Base-by-base conservation (phyloP, 495 filamentous ascomycete genomes). In the Aspergillus taichungensis region DNA sequence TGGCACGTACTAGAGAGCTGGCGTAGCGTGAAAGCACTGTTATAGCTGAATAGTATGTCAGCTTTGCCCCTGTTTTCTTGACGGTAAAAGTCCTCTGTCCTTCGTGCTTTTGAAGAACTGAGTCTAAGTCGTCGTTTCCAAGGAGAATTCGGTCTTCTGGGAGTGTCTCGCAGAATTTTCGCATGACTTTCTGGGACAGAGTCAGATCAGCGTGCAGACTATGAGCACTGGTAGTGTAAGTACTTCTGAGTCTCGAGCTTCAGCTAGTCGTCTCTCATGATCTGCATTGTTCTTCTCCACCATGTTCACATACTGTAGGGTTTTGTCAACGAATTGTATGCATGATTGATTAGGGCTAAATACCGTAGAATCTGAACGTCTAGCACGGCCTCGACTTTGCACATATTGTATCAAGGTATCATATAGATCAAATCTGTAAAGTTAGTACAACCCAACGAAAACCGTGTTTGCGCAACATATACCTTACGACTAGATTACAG, bases 391-490 rank as follows among this genome's bases (percentile, higher is more conserved):
- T 31, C 89, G 76, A 13, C 90, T 96, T 60, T 98, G 92, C 12
- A 98, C 83, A 61, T 96, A 97, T 57, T 94, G 88, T 45, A 98
- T 97, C 60, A 95, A 70, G 0, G 92, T 95, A 8, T 76, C 61
- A 61, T 89, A 95, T n/a, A 95, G 74, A 60, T 96, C 84, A 56
- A 96, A 98, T 13, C 83, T 71, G 12, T n/a, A 48, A 40, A 29
- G 10, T 48, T 10, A 49, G 36, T 29, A n/a, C 34, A 18, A 10
- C 37, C 6, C 13, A 11, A 2, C 1, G 35, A 2, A 6, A 34
- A 34, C 6, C 14, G n/a, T 12, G 1, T 7, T 2, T 1, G 13
- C 4, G 13, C 8, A 6, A 12, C 27, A 29, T 40, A 18, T 51
- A 73, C 68, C 83, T 75, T 40, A 98, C 77, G 14, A 98, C 79